These are phyloP conservation scores for Daldinia concentrica DNA, from an alignment of 495 filamentous ascomycete genomes.

Conservation along the genomic window DNA sequence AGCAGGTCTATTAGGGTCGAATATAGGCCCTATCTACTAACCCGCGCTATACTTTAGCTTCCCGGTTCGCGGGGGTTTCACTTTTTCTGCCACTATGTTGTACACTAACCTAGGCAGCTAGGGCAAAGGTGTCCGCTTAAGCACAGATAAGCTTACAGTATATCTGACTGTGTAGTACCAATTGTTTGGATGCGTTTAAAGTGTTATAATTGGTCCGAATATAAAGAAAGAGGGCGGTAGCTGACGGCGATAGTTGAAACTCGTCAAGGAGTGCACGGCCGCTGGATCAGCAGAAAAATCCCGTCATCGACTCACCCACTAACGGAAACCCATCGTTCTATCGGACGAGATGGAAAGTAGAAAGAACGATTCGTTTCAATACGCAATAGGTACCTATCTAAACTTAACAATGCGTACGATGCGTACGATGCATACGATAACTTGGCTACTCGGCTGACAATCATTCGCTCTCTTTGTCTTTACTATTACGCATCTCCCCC, in stretches of 20 bases:
- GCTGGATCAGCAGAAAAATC: slow-evolving; percentile 27
- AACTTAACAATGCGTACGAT: neutral
- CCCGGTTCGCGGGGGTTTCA: slow-evolving; percentile 27
- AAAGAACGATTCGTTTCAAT: slow-evolving; percentile 24
- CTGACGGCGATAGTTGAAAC: slow-evolving; percentile 40
- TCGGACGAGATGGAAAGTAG: slow-evolving; percentile 36
- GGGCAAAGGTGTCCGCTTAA: neutral
- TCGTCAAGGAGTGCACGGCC: slow-evolving; percentile 39
- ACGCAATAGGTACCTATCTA: neutral
- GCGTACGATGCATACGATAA: neutral
- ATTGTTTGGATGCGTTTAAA: slow-evolving; percentile 7
- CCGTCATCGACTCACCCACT: slow-evolving; percentile 31
- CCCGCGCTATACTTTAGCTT: slow-evolving; percentile 1
- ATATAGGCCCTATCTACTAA: slow-evolving; percentile 2
- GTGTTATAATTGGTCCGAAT: slow-evolving; percentile 25
- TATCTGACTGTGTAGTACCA: slow-evolving; percentile 27
- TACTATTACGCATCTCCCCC: slow-evolving; percentile 17
- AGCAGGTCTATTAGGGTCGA: neutral
- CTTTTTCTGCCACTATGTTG: slow-evolving; percentile 13
- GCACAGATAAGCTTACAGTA: neutral
- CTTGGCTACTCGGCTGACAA: slow-evolving; percentile 24
- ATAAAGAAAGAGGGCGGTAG: slow-evolving; percentile 30
- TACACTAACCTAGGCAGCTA: neutral
- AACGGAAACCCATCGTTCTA: slow-evolving; percentile 7
- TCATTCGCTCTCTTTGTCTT: slow-evolving; percentile 11